A percentile compares a stretch with the other conserved stretches of the same genome.
Evolutionary conservation across 140 eudicot genomes (phyloP).

Genomic region (Stevia rebaudiana): DNA sequence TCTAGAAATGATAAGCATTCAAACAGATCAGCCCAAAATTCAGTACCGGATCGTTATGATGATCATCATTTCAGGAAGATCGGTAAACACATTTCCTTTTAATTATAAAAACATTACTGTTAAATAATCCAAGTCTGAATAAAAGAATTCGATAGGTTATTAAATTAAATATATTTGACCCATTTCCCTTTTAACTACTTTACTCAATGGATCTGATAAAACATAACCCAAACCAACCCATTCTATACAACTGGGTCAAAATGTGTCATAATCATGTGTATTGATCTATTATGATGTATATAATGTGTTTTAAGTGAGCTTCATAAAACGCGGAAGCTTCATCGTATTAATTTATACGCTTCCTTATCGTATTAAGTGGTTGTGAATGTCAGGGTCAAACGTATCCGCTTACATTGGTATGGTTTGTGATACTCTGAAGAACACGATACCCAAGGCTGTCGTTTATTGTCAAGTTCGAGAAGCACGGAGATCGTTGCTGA

Average conservation of each 20-base stretch:
- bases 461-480: slow-evolving; percentile 93
- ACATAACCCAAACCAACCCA: no score
- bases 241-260: no score
- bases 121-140: no score
- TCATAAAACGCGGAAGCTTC: background rate
- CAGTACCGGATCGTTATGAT: slow-evolving; percentile 70
- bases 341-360: background rate
- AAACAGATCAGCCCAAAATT: slow-evolving; percentile 46
- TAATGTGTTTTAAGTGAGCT: background rate
- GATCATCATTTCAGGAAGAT: slow-evolving; percentile 76
- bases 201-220: no score
- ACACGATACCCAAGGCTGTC: slow-evolving; percentile 89
- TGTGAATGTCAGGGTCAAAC: slow-evolving; percentile 68
- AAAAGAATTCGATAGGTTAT: no score
- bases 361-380: slow-evolving; percentile 20
- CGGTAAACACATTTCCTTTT: slow-evolving; percentile 40
- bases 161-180: no score
- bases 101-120: no score
- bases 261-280: no score
- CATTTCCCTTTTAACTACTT: no score
- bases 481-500: slow-evolving; percentile 80
- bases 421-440: slow-evolving; percentile 84
- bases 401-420: slow-evolving; percentile 74
- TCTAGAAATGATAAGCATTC: slow-evolving; percentile 17
- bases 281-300: no score